A percentile compares a stretch with the other conserved stretches of the same genome.
Evolutionary conservation across 2,329 filamentous ascomycete genomes (phyloP).

Genomic region (Coniochaeta sp.): DNA sequence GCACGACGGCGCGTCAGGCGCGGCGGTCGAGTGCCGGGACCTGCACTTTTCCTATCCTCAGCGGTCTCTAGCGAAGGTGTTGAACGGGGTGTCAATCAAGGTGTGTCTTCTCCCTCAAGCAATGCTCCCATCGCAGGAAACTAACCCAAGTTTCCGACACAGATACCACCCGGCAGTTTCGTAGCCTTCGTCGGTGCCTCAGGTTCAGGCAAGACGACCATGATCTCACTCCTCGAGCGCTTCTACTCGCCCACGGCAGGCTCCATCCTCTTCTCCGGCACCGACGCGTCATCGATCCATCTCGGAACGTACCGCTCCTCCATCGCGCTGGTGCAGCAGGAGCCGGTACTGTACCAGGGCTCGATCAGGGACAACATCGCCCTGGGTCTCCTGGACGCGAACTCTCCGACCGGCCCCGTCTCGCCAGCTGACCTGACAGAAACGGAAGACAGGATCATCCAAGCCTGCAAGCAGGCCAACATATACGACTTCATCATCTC

Average conservation of each 20-base stretch:
- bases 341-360: constrained; percentile 24
- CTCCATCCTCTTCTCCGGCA: constrained; percentile 28
- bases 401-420: background rate
- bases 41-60: constrained; percentile 57
- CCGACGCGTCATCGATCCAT: constrained; percentile 24
- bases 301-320: constrained; percentile 35
- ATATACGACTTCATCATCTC: constrained; percentile 47
- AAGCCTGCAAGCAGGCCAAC: constrained; percentile 47
- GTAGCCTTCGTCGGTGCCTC: constrained; percentile 50
- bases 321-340: constrained; percentile 38
- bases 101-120: background rate
- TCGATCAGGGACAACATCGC: constrained; percentile 50
- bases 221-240: constrained; percentile 41
- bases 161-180: constrained; percentile 38
- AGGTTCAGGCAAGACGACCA: constrained; percentile 55
- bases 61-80: constrained; percentile 28
- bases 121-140: too few relatives aligned
- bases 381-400: constrained; percentile 29
- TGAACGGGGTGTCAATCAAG: background rate
- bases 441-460: constrained; percentile 28
- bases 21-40: constrained; percentile 32
- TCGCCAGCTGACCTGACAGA: constrained; percentile 11
- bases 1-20: background rate
- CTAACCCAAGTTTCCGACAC: too few relatives aligned
- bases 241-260: constrained; percentile 31